phyloP scores from a whole-genome alignment of 768 basidiomycete species.

The Xerocomellus amylosporus region DNA sequence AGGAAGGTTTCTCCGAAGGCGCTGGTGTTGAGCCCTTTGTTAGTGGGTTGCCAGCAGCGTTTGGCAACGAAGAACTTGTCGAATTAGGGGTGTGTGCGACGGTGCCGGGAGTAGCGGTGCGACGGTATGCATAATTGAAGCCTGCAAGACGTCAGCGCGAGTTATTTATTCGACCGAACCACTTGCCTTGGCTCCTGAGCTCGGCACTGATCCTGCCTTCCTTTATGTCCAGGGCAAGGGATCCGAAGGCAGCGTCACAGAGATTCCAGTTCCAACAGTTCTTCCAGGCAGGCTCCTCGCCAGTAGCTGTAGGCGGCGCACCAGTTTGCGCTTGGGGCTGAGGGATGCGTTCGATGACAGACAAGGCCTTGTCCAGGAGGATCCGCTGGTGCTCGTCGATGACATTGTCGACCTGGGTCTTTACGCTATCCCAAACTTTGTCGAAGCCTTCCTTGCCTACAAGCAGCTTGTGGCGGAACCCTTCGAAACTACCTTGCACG shows the following conservation, averaged over 20 bases:
- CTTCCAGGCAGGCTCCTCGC: conserved; percentile 95
- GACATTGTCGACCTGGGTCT: conserved; percentile 84
- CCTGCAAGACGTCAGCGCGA: conserved; percentile 44
- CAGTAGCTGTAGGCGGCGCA: conserved; percentile 46
- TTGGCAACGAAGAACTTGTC: conserved; percentile 48
- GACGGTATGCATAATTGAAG: conserved; percentile 94
- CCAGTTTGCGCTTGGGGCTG: conserved; percentile 39
- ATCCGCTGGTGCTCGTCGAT: conserved; percentile 89
- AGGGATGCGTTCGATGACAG: conserved; percentile 80
- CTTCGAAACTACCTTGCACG: conserved; percentile 85
- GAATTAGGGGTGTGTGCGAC: conserved; percentile 59
- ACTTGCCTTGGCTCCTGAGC: conserved; percentile 84
- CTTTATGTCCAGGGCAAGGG: conserved; percentile 81
- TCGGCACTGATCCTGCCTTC: conserved; percentile 93
- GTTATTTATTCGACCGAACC: not conserved
- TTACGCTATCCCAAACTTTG: conserved; percentile 94
- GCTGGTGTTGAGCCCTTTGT: conserved; percentile 34
- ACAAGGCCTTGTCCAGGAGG: conserved; percentile 84
- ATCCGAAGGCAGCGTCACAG: conserved; percentile 92
- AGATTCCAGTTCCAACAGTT: conserved; percentile 99
- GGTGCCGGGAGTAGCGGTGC: conserved; percentile 55
- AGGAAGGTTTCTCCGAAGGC: conserved; percentile 37
- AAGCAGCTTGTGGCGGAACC: conserved; percentile 76
- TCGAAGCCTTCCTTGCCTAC: conserved; percentile 80
- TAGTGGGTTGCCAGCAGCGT: conserved; percentile 34